phyloP scores from a whole-genome alignment of 116 monocot species.

The Phalaenopsis hybrid region DNA sequence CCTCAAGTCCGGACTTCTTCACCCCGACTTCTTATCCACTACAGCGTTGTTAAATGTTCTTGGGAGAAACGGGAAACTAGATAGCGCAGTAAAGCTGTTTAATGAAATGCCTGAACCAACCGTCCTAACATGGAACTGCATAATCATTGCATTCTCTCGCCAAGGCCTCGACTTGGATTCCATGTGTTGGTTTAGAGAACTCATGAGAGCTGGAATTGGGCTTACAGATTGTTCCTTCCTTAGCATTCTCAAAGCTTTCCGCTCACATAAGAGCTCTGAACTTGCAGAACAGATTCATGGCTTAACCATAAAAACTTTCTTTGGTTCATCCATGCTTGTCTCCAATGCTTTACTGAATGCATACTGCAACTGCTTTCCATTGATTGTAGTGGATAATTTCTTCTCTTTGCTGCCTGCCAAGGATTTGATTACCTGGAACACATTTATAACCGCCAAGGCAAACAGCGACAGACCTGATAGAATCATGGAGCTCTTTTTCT shows the following conservation, averaged over 20 bases:
- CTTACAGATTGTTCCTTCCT: conserved; percentile 43
- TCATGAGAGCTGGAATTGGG: conserved; percentile 21
- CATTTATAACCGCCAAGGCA: conserved; percentile 31
- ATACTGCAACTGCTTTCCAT: conserved; percentile 26
- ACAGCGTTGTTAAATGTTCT: conserved; percentile 46
- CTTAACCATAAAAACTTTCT: conserved; percentile 26
- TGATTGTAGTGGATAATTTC: conserved; percentile 19
- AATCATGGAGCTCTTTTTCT: conserved; percentile 39
- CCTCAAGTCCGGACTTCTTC: conserved; percentile 44
- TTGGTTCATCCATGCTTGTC: conserved; percentile 30
- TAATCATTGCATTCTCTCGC: conserved; percentile 32
- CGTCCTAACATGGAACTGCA: conserved; percentile 55
- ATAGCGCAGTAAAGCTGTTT: conserved; percentile 42
- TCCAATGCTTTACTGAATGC: conserved; percentile 48
- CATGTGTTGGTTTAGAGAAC: conserved; percentile 30
- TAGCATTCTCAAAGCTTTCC: conserved; percentile 27
- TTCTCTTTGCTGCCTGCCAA: conserved; percentile 25
- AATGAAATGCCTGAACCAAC: conserved; percentile 49
- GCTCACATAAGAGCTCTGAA: conserved; percentile 5
- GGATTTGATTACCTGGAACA: conserved; percentile 71
- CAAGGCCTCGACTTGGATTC: conserved; percentile 23
- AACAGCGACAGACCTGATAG: conserved; percentile 24
- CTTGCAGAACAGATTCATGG: conserved; percentile 38
- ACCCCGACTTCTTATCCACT: conserved; percentile 29
- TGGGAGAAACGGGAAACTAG: conserved; percentile 25